A percentile compares a stretch with the other conserved stretches of the same genome.
Conservation (phyloP, 441 rosid genomes). For the Populus trichocarpa region DNA sequence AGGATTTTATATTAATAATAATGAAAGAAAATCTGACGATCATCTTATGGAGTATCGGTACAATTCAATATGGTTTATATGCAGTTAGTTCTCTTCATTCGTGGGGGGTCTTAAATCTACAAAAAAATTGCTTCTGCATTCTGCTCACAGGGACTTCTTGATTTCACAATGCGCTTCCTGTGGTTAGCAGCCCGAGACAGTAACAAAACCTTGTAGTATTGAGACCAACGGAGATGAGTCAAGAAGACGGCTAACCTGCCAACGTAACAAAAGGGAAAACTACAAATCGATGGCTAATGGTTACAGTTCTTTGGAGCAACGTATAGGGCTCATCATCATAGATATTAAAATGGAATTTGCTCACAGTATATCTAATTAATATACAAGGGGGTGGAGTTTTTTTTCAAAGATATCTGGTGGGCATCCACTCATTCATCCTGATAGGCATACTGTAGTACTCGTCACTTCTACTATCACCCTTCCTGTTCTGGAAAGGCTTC, state of each 20-base stretch:
- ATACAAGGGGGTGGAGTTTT: slow-evolving; percentile 10
- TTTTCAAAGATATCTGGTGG: slow-evolving; percentile 55
- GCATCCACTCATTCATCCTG: slow-evolving; percentile 51
- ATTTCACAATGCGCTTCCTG: background rate
- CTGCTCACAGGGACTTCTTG: background rate
- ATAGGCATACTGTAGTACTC: slow-evolving; percentile 77
- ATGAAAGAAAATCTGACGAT: too few relatives aligned
- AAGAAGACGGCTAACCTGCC: background rate
- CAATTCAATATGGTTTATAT: too few relatives aligned
- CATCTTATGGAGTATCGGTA: too few relatives aligned
- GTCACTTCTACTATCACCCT: slow-evolving; percentile 59
- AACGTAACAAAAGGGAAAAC: background rate
- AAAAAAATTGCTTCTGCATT: too few relatives aligned
- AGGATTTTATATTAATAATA: too few relatives aligned
- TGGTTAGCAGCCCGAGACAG: background rate
- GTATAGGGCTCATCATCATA: slow-evolving; percentile 13
- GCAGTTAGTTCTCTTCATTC: too few relatives aligned
- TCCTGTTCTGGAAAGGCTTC: slow-evolving; percentile 72
- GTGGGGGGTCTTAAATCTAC: background rate
- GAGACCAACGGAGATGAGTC: background rate
- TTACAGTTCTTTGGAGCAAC: background rate
- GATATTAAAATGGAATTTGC: slow-evolving; percentile 26
- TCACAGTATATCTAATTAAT: background rate
- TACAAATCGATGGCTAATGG: background rate
- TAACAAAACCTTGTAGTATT: background rate